phyloP scores from a whole-genome alignment of 805 yeast genomes.

The Candida gorgasii region DNA sequence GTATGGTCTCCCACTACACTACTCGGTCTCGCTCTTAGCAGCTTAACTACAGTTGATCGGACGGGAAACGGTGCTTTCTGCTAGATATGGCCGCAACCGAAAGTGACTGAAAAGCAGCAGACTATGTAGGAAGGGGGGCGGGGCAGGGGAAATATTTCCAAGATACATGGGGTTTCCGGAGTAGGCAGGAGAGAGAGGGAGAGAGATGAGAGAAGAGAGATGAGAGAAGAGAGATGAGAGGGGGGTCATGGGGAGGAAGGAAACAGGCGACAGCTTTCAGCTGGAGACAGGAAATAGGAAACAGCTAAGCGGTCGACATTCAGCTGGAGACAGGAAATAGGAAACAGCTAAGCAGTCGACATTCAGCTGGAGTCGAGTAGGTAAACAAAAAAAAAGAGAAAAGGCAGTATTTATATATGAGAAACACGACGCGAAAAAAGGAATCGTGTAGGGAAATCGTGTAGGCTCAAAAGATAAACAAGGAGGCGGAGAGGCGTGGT shows the following conservation, averaged over 20 bases:
- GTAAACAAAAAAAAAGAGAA: neutral
- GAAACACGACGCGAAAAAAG: neutral
- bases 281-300: too few relatives aligned
- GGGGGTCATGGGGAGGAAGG: too few relatives aligned
- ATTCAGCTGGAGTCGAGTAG: too few relatives aligned
- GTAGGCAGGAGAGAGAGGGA: neutral
- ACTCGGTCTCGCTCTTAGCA: conserved; percentile 60
- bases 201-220: neutral
- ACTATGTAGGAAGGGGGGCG: conserved; percentile 1
- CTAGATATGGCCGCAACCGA: conserved; percentile 62
- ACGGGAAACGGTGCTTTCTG: conserved; percentile 63
- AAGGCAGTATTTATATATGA: neutral
- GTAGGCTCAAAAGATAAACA: neutral
- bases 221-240: neutral
- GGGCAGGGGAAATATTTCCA: neutral
- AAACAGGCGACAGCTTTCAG: too few relatives aligned
- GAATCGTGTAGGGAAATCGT: neutral
- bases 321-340: too few relatives aligned
- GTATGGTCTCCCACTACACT: conserved; percentile 59
- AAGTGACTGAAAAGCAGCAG: conserved; percentile 7
- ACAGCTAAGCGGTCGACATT: too few relatives aligned
- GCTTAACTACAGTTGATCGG: conserved; percentile 62
- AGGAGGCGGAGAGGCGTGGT: neutral
- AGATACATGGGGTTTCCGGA: neutral
- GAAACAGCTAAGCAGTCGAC: too few relatives aligned